Base-by-base conservation (phyloP, 2,329 filamentous ascomycete species). In the Trichoderma sp. region DNA sequence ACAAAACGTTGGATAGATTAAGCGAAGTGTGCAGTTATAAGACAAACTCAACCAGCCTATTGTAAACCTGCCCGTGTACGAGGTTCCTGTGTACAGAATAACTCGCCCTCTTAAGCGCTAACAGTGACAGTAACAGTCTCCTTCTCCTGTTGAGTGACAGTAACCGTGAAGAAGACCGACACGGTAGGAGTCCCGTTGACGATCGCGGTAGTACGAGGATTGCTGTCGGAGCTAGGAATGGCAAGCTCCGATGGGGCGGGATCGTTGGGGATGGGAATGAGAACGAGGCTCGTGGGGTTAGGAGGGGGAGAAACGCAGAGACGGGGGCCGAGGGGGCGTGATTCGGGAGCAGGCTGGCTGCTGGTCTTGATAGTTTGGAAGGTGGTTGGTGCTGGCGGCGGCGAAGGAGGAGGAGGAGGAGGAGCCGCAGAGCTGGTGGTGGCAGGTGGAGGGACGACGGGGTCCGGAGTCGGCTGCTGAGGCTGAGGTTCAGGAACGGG, bases 101-200 rank as follows among this genome's bases (percentile, higher is more conserved):
- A 12, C 50, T 29, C 16, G 2, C 21, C 38, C n/a, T 21, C 41
- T 66, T 31, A 74, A 41, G 50, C 41, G n/a, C 24, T 27, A 4
- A 74, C 76, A 12, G 83, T 80, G 21, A 83, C 76, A 5, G 83
- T 85, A 9, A 82, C 80, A 7, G 81, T 84, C 78, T 81, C 76
- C 62, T 75, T 79, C 53, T 80, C 79, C 68, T 79, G 81, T 3
- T 83, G 78, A 24, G 83, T 84, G 31, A 83, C 80, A 5, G 85
- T 85, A 3, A 85, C 82, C 5, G 84, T 85, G 33, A 84, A 79
- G 75, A 79, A 83, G 12, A 85, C 78, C 1, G 83, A 84, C 41
- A 85, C 82, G 11, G 83, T 84, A 3, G 82, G 81, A n/a, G 80
- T 80, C 4, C 83, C 83, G 38, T 81, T 78, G 24, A 82, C 60